These are phyloP conservation scores for Candida methanosorbosa DNA, from an alignment of 805 yeast genomes.

Conservation along the genomic window DNA sequence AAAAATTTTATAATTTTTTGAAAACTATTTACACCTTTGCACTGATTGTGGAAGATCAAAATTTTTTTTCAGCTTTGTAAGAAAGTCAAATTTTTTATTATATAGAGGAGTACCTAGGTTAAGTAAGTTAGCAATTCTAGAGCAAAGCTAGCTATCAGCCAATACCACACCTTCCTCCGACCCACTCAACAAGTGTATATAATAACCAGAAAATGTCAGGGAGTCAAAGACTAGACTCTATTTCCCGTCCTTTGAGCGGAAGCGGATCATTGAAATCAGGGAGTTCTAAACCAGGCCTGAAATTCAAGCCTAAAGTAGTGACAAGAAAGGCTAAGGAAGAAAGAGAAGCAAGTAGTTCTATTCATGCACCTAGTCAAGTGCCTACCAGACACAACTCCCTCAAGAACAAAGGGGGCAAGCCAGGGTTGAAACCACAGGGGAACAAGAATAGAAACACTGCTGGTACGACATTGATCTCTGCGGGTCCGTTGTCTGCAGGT, in stretches of 20 bases:
- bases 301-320: conserved; percentile 82
- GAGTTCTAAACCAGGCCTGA: conserved; percentile 41
- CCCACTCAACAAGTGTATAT: neutral
- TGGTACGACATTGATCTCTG: conserved; percentile 55
- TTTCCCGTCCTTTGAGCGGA: conserved; percentile 21
- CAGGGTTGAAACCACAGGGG: conserved; percentile 17
- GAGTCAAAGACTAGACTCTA: conserved; percentile 28
- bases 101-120: no score
- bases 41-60: no score
- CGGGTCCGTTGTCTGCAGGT: conserved; percentile 71
- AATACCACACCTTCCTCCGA: no score
- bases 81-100: no score
- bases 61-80: neutral
- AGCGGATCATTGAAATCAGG: conserved; percentile 4
- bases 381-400: conserved; percentile 7
- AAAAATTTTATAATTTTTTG: no score
- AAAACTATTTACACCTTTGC: no score
- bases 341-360: conserved; percentile 68
- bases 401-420: conserved; percentile 24
- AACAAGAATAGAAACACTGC: conserved; percentile 12
- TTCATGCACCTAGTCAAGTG: conserved; percentile 14
- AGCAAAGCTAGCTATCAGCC: no score
- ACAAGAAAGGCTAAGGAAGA: conserved; percentile 80
- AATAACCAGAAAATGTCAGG: conserved; percentile 8
- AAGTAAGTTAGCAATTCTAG: no score